These are phyloP conservation scores for Elymus sibiricus DNA, from an alignment of 176 grass and related monocot species.

Conservation along the genomic window DNA sequence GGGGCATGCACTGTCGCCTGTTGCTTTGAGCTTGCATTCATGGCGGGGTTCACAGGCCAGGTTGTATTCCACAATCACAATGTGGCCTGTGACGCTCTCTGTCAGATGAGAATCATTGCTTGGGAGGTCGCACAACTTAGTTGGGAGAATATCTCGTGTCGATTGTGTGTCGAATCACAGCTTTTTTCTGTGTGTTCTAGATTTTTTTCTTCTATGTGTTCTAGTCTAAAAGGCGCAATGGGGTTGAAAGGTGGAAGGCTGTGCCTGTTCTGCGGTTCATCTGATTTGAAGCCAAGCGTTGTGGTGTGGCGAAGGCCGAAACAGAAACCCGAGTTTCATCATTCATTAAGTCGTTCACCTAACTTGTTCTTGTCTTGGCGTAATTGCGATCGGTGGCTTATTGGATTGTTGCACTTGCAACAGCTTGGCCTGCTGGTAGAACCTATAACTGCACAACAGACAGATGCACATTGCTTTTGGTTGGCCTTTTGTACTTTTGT, in stretches of 20 bases:
- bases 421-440: constrained; percentile 27
- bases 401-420: constrained; percentile 29
- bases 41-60: constrained; percentile 48
- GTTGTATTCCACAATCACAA: constrained; percentile 54
- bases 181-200: background rate
- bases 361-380: background rate
- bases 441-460: constrained; percentile 30
- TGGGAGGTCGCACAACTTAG: constrained; percentile 1
- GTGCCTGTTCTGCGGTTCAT: constrained; percentile 11
- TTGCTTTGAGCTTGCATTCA: constrained; percentile 58
- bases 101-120: constrained; percentile 47
- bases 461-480: constrained; percentile 42
- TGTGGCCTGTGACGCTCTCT: constrained; percentile 34
- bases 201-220: background rate
- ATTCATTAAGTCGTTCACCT: background rate
- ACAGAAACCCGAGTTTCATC: background rate
- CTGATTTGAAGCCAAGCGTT: background rate
- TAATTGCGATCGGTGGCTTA: background rate
- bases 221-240: background rate
- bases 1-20: constrained; percentile 10
- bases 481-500: constrained; percentile 49
- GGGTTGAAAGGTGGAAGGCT: background rate
- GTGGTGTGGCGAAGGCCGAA: background rate
- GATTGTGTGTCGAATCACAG: background rate
- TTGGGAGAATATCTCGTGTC: background rate